A percentile compares a stretch with the other conserved stretches of the same genome.
These are phyloP conservation scores for Penicillium verhagenii DNA, from an alignment of 495 filamentous ascomycete species.

Conservation along the genomic window DNA sequence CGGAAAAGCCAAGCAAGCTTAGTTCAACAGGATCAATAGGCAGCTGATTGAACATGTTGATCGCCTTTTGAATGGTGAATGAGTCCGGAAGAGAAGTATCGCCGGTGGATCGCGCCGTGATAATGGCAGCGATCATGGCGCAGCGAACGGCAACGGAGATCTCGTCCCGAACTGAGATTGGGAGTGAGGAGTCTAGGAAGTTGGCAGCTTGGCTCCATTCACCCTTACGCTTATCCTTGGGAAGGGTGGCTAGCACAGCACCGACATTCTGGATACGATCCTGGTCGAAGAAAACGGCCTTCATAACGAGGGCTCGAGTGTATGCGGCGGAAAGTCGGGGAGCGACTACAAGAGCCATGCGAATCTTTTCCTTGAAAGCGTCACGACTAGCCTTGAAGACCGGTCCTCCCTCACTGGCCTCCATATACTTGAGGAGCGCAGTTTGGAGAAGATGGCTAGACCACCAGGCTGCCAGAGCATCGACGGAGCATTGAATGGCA, in stretches of 20 bases:
- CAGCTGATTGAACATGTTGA: slow-evolving; percentile 44
- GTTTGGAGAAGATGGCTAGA: slow-evolving; percentile 73
- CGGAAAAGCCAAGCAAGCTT: slow-evolving; percentile 75
- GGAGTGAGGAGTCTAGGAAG: slow-evolving; percentile 48
- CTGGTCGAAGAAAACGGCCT: slow-evolving; percentile 46
- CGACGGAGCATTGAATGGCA: slow-evolving; percentile 82
- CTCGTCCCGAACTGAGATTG: slow-evolving; percentile 57
- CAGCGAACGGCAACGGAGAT: slow-evolving; percentile 72
- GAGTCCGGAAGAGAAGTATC: slow-evolving; percentile 34
- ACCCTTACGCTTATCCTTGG: slow-evolving; percentile 39
- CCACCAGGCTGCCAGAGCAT: slow-evolving; percentile 89
- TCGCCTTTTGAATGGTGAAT: slow-evolving; percentile 44
- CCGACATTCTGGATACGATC: slow-evolving; percentile 47
- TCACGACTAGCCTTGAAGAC: slow-evolving; percentile 41
- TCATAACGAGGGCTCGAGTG: slow-evolving; percentile 74
- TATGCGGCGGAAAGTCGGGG: slow-evolving; percentile 76
- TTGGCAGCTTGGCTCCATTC: slow-evolving; percentile 32
- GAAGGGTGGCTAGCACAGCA: slow-evolving; percentile 49
- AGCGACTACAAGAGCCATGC: slow-evolving; percentile 69
- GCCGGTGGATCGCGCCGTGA: slow-evolving; percentile 42
- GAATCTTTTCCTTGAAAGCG: slow-evolving; percentile 56
- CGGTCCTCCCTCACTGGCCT: slow-evolving; percentile 43
- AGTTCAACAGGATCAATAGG: slow-evolving; percentile 50
- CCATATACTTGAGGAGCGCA: slow-evolving; percentile 62
- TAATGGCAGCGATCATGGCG: slow-evolving; percentile 74